Evolutionary conservation across 2,329 filamentous ascomycete genomes (phyloP).

Genomic region (Macroventuria anomochaeta): DNA sequence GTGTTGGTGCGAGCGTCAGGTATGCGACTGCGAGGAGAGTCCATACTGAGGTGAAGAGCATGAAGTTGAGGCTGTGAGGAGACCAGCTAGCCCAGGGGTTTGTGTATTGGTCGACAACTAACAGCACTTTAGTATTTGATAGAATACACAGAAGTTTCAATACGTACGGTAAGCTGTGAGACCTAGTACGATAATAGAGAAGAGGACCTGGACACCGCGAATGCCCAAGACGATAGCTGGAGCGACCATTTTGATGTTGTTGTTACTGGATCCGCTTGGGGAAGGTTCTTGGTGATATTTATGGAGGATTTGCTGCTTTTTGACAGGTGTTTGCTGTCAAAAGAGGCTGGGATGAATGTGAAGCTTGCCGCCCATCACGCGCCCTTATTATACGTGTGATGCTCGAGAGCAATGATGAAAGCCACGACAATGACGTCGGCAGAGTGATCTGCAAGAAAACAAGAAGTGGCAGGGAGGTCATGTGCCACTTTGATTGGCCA

Average conservation of each 20-base stretch:
- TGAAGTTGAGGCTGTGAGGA: constrained; percentile 72
- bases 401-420: constrained; percentile 27
- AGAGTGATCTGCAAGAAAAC: too few relatives aligned
- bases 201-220: constrained; percentile 70
- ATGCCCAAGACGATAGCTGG: constrained; percentile 63
- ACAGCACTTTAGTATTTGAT: background rate
- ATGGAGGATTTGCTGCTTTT: background rate
- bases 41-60: constrained; percentile 82
- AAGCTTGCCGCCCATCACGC: constrained; percentile 3
- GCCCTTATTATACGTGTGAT: constrained; percentile 27
- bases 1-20: constrained; percentile 71
- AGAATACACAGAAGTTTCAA: too few relatives aligned
- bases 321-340: constrained; percentile 5
- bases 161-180: constrained; percentile 74
- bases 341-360: constrained; percentile 5
- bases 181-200: constrained; percentile 78
- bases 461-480: constrained; percentile 9
- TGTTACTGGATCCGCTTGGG: background rate
- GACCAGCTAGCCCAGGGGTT: constrained; percentile 56
- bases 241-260: constrained; percentile 28
- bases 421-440: constrained; percentile 20
- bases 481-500: constrained; percentile 21
- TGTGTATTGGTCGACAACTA: constrained; percentile 58
- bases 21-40: constrained; percentile 73
- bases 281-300: background rate